phyloP scores from a whole-genome alignment of 2,329 filamentous ascomycete species.

The Trichophyton equinum region DNA sequence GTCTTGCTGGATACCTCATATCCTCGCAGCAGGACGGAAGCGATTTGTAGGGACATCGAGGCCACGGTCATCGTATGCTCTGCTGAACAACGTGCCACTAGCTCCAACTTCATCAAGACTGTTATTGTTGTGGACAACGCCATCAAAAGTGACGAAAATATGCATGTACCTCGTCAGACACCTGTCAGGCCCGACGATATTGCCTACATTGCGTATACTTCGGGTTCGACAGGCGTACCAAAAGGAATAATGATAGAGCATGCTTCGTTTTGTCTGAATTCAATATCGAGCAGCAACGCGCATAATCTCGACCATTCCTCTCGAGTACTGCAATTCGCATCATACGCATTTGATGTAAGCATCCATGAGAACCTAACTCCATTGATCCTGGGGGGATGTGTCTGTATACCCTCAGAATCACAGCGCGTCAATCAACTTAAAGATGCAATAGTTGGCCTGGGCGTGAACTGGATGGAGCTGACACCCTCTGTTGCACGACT shows the following conservation, averaged over 20 bases:
- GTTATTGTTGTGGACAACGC: not conserved
- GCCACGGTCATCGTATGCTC: not conserved
- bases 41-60: not conserved
- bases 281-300: slow-evolving; percentile 36
- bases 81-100: not conserved
- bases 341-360: slow-evolving; percentile 35
- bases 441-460: slow-evolving; percentile 22
- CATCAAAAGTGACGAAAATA: not conserved
- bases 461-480: slow-evolving; percentile 40
- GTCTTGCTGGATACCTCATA: slow-evolving; percentile 12
- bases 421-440: slow-evolving; percentile 33
- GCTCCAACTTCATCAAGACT: not conserved
- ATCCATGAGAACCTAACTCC: slow-evolving; percentile 26
- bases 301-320: slow-evolving; percentile 33
- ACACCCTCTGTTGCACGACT: slow-evolving; percentile 28
- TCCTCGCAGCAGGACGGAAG: slow-evolving; percentile 3
- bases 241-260: slow-evolving; percentile 49
- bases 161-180: not conserved
- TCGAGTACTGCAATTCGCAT: slow-evolving; percentile 30
- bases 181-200: not conserved
- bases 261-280: slow-evolving; percentile 39
- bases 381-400: slow-evolving; percentile 29
- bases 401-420: slow-evolving; percentile 34
- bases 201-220: slow-evolving; percentile 38
- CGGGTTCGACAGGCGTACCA: slow-evolving; percentile 38